Evolutionary conservation across 1,284 basidiomycete genomes (phyloP).

Genomic region (Marasmius sp.): DNA sequence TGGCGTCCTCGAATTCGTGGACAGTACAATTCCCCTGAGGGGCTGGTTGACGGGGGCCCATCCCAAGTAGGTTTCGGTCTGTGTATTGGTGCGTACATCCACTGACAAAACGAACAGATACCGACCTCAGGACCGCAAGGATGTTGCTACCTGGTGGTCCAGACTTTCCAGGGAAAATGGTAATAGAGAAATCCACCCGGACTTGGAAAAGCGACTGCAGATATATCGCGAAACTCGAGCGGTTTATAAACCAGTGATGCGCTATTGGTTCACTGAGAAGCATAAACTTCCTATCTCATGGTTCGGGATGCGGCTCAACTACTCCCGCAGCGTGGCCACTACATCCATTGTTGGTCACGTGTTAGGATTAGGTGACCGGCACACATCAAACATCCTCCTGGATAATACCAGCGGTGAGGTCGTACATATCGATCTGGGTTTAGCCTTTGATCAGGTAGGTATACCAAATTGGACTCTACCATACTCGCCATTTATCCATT

Average conservation of each 20-base stretch:
- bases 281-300: constrained; percentile 87
- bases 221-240: constrained; percentile 55
- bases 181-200: constrained; percentile 27
- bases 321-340: constrained; percentile 89
- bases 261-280: constrained; percentile 91
- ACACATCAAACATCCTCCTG: constrained; percentile 90
- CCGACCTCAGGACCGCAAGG: constrained; percentile 31
- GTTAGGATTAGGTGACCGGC: constrained; percentile 91
- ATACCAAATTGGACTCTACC: not conserved
- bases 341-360: constrained; percentile 94
- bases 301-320: constrained; percentile 92
- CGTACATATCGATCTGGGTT: constrained; percentile 94
- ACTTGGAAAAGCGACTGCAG: constrained; percentile 38
- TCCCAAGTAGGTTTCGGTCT: constrained; percentile 40
- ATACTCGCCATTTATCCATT: not conserved
- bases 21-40: constrained; percentile 71
- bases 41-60: constrained; percentile 65
- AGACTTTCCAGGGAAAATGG: constrained; percentile 18
- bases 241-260: constrained; percentile 83
- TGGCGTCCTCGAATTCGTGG: constrained; percentile 92
- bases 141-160: not conserved
- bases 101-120: constrained; percentile 26
- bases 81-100: not conserved
- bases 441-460: constrained; percentile 91
- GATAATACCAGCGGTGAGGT: constrained; percentile 85